Evolutionary conservation across 2,329 filamentous ascomycete genomes (phyloP), one percentile per base, ranked within the genome.

Genomic region (Penicillium polonicum): DNA sequence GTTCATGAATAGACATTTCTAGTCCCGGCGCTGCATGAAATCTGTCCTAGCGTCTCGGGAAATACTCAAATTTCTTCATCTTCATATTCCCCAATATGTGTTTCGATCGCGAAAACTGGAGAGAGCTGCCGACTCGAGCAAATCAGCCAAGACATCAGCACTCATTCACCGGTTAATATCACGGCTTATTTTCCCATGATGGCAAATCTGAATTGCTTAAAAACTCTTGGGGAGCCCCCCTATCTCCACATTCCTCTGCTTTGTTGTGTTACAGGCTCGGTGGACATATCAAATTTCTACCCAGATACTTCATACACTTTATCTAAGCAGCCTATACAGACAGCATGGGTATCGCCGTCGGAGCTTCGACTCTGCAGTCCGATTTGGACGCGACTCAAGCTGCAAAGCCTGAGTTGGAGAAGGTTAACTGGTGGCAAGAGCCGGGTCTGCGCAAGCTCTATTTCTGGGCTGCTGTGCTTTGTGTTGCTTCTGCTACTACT

Each of bases 401-500:
- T 33, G 78, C 80, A 58, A 75, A 76, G 9, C 82, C 82, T 25
- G 72, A 76, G 33, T 83, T 85, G 65, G 80, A 84, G 64, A 76
- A 77, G 57, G 83, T 85, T 23, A 79, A 72, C 54, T 87, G 84
- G 84, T 81, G 76, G 60, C 78, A 74, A 64, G 82, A 86, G 61
- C 82, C 82, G 38, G 81, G 84, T 66, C 72, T 86, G 53, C 77
- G 83, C 52, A 82, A 78, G 68, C 78, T 86, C 12, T 86, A 86
- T 67, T 76, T 77, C 50, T 78, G 80, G 68, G 78, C 76, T 58
- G 71, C 78, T 21, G 79, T 86, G 58, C 76, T 87, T 57, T 82
- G 84, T 70, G 75, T 86, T 56, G 83, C 82, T 13, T 86, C 84
- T 31, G 84, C 84, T 43, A 86, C 83, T 31, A 86, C 83, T 8